Conservation (phyloP, 2,329 filamentous ascomycete genomes). For the Ophiobolus disseminans region DNA sequence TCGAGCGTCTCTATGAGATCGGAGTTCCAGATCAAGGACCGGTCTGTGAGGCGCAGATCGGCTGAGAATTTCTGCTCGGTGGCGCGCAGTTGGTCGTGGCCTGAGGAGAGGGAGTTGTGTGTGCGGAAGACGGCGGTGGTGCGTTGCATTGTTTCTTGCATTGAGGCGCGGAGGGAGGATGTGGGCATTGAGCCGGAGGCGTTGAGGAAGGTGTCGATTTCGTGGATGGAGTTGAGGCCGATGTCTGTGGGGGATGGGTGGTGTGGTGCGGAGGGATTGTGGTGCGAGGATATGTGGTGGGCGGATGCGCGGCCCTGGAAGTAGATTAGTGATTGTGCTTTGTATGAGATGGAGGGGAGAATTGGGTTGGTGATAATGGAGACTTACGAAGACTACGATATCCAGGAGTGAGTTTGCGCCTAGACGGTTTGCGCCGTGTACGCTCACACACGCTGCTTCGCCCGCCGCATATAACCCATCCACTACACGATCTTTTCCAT, state of each 20-base stretch:
- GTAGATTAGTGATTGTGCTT: neutral
- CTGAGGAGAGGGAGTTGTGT: conserved; percentile 43
- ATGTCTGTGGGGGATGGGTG: conserved; percentile 43
- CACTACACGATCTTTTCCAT: conserved; percentile 51
- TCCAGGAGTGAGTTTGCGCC: conserved; percentile 59
- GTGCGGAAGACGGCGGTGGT: conserved; percentile 58
- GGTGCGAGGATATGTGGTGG: conserved; percentile 51
- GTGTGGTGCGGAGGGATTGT: conserved; percentile 48
- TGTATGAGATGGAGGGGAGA: neutral
- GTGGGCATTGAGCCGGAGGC: conserved; percentile 49
- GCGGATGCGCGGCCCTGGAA: conserved; percentile 54
- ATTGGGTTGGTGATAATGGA: too few relatives aligned
- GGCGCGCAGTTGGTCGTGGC: conserved; percentile 40
- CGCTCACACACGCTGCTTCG: conserved; percentile 58
- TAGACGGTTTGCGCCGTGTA: conserved; percentile 58
- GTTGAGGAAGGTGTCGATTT: conserved; percentile 46
- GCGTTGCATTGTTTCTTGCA: conserved; percentile 58
- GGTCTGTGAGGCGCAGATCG: conserved; percentile 51
- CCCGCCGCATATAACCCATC: conserved; percentile 58
- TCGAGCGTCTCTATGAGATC: conserved; percentile 59
- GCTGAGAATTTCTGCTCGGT: conserved; percentile 48
- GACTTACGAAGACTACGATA: conserved; percentile 56
- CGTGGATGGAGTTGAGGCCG: conserved; percentile 43
- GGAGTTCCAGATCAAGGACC: conserved; percentile 58
- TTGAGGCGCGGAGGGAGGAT: conserved; percentile 48